These are phyloP conservation scores for Stemphylium lycopersici DNA, from an alignment of 2,329 filamentous ascomycete species.

Conservation along the genomic window DNA sequence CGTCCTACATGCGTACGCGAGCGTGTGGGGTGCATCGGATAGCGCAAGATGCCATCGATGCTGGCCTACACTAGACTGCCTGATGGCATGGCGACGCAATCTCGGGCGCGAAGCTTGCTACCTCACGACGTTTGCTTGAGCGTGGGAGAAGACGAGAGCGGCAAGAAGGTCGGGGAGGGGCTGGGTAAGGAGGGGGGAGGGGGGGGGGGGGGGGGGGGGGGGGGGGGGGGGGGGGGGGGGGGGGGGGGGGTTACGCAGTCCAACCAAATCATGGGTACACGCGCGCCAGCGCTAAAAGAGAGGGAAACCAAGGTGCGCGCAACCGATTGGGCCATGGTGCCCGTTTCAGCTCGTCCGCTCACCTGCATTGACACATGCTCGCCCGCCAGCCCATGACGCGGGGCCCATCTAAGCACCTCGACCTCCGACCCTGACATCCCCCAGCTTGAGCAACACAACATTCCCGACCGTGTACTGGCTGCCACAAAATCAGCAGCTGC, in stretches of 20 bases:
- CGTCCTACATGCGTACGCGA: background rate
- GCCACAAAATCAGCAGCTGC: constrained; percentile 14
- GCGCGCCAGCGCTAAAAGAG: background rate
- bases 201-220: background rate
- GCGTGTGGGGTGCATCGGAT: background rate
- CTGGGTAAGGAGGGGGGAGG: background rate
- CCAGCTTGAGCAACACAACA: constrained; percentile 8
- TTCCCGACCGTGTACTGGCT: background rate
- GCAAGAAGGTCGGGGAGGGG: background rate
- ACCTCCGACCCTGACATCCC: constrained; percentile 6
- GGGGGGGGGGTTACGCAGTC: background rate
- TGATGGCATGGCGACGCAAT: too few relatives aligned
- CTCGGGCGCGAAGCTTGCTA: too few relatives aligned
- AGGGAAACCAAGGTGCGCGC: constrained; percentile 2
- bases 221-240: background rate
- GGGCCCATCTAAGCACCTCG: constrained; percentile 14
- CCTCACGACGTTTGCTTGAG: background rate
- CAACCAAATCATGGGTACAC: background rate
- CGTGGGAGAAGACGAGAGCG: background rate
- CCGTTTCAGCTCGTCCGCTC: constrained; percentile 9
- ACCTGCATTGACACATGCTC: constrained; percentile 7
- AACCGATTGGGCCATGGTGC: background rate
- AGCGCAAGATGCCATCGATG: too few relatives aligned
- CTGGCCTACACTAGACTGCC: too few relatives aligned
- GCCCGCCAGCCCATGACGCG: constrained; percentile 28